These are phyloP conservation scores for Cucumis cinereus DNA, from an alignment of 306 rosid genomes.

Conservation along the genomic window DNA sequence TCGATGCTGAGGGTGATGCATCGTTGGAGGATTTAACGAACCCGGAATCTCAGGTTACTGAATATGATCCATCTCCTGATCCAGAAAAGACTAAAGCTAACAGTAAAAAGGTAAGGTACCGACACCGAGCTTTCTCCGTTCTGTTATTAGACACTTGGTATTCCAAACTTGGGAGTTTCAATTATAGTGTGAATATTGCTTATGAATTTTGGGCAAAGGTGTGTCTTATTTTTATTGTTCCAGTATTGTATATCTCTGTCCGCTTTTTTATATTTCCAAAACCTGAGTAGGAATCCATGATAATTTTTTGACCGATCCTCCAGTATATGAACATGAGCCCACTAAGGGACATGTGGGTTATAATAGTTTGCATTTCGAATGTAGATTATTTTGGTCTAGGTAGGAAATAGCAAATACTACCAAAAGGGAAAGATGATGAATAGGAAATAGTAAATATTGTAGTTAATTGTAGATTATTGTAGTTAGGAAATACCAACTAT, in stretches of 20 bases:
- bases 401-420: too few relatives aligned
- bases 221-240: not conserved
- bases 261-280: not conserved
- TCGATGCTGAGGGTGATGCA: slow-evolving; percentile 91
- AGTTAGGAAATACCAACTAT: too few relatives aligned
- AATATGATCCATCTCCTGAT: slow-evolving; percentile 37
- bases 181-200: not conserved
- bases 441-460: too few relatives aligned
- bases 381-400: too few relatives aligned
- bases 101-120: slow-evolving; percentile 89
- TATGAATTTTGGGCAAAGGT: not conserved
- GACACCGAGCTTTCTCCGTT: slow-evolving; percentile 4
- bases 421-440: too few relatives aligned
- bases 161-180: not conserved
- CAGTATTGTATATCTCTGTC: not conserved
- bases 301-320: not conserved
- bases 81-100: slow-evolving; percentile 51
- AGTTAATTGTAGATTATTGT: too few relatives aligned
- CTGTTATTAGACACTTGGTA: not conserved
- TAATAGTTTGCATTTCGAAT: too few relatives aligned
- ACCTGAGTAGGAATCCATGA: not conserved
- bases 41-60: slow-evolving; percentile 35
- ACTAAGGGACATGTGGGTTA: not conserved
- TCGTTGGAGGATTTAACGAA: slow-evolving; percentile 65
- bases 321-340: not conserved